phyloP scores from a whole-genome alignment of 1,284 basidiomycete genomes.

The Ceratobasidium sp. region DNA sequence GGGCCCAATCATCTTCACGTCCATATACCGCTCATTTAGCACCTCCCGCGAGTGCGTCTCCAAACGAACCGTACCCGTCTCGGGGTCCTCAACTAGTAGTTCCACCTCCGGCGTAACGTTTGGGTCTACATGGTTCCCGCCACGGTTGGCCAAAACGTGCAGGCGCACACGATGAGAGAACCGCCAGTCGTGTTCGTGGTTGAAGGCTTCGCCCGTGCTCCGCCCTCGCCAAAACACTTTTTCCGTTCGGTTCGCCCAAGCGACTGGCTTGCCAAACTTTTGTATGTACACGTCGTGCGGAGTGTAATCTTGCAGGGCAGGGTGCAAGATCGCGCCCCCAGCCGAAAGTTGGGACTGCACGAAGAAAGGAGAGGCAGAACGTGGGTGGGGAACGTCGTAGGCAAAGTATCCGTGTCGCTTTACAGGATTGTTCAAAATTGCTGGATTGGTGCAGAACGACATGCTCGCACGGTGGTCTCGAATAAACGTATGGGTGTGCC shows the following conservation, averaged over 20 bases:
- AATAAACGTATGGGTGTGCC: constrained; percentile 56
- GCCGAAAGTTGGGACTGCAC: constrained; percentile 55
- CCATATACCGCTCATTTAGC: constrained; percentile 58
- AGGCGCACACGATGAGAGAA: constrained; percentile 58
- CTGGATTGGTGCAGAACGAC: constrained; percentile 64
- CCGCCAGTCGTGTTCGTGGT: constrained; percentile 57
- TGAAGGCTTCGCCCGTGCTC: constrained; percentile 59
- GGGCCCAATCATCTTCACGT: constrained; percentile 57
- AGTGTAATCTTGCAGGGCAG: constrained; percentile 57
- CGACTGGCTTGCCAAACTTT: constrained; percentile 50
- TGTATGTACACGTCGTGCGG: constrained; percentile 49
- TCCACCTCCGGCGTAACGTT: constrained; percentile 56
- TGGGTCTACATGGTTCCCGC: constrained; percentile 51
- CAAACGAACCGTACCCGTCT: constrained; percentile 53
- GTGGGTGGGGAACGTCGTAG: constrained; percentile 54
- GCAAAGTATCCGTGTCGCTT: constrained; percentile 53
- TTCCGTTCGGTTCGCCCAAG: constrained; percentile 58
- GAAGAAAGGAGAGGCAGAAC: constrained; percentile 57
- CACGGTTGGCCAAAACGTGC: constrained; percentile 53
- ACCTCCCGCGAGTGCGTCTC: constrained; percentile 52
- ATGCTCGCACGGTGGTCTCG: constrained; percentile 61
- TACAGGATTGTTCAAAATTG: constrained; percentile 46
- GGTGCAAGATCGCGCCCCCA: constrained; percentile 54
- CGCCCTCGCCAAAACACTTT: constrained; percentile 61
- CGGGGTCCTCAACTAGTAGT: constrained; percentile 53